Evolutionary conservation across 345 rosid species (phyloP).

Genomic region (Salix dunnii): DNA sequence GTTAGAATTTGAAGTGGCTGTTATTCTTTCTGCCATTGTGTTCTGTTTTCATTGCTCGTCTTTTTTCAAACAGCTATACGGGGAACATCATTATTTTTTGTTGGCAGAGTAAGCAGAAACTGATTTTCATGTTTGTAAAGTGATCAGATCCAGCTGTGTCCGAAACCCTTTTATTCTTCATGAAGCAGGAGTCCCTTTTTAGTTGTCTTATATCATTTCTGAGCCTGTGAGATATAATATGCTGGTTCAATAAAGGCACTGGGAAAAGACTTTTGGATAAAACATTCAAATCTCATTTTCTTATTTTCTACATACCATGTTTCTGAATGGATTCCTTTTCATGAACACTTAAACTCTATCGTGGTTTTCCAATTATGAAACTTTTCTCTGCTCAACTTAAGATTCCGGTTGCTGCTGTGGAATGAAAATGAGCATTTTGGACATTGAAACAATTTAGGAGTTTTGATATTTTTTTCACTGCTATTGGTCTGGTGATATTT

Average conservation of each 20-base stretch:
- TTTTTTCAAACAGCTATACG: background rate
- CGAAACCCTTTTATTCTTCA: background rate
- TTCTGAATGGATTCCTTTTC: background rate
- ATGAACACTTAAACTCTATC: background rate
- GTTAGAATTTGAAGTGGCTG: background rate
- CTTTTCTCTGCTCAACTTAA: background rate
- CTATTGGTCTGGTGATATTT: background rate
- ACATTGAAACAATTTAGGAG: background rate
- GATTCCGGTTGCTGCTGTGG: background rate
- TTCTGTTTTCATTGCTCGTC: background rate
- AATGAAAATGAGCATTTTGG: background rate
- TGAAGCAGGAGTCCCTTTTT: background rate
- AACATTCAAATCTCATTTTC: background rate
- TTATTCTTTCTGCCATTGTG: background rate
- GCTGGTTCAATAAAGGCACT: background rate
- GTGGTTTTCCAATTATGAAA: background rate
- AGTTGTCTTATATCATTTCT: background rate
- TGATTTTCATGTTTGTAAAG: background rate
- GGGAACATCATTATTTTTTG: background rate
- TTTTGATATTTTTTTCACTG: background rate
- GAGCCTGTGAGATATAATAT: background rate
- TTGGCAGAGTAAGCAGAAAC: background rate
- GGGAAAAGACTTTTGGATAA: background rate
- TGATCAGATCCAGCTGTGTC: no score
- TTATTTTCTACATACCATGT: background rate